Evolutionary conservation across 106 monocot genomes (phyloP).

Genomic region (Agapanthus africanus): DNA sequence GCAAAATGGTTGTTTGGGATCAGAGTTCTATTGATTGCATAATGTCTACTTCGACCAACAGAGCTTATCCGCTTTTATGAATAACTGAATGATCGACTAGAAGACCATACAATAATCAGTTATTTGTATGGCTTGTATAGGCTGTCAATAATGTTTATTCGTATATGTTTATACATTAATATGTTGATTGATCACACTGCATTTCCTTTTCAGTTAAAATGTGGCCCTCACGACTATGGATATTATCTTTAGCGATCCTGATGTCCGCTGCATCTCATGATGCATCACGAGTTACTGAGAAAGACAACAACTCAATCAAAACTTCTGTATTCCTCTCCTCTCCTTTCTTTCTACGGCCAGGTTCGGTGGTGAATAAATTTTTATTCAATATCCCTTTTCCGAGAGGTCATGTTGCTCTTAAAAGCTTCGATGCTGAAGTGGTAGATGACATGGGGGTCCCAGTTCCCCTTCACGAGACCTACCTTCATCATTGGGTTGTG

Average conservation of each 20-base stretch:
- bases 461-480: slow-evolving; percentile 73
- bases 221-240: slow-evolving; percentile 5
- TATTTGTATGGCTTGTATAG: too few species aligned
- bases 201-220: slow-evolving; percentile 12
- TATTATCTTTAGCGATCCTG: neutral
- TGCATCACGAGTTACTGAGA: neutral
- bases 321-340: slow-evolving; percentile 57
- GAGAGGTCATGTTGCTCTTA: slow-evolving; percentile 71
- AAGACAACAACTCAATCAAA: slow-evolving; percentile 20
- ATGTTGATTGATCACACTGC: too few species aligned
- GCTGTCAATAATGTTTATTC: too few species aligned
- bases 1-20: too few species aligned
- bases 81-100: too few species aligned
- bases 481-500: slow-evolving; percentile 82
- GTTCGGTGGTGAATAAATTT: slow-evolving; percentile 45
- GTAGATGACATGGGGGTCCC: slow-evolving; percentile 51
- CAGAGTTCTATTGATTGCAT: too few species aligned
- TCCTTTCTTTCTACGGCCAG: slow-evolving; percentile 44
- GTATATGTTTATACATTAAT: too few species aligned
- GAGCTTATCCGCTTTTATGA: too few species aligned
- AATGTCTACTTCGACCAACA: too few species aligned
- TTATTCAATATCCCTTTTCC: slow-evolving; percentile 59
- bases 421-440: slow-evolving; percentile 66
- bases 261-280: neutral
- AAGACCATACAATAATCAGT: too few species aligned